These are phyloP conservation scores for Pseudonitzschia multiseries DNA, from an alignment of 108 stramenopile species.

Conservation along the genomic window DNA sequence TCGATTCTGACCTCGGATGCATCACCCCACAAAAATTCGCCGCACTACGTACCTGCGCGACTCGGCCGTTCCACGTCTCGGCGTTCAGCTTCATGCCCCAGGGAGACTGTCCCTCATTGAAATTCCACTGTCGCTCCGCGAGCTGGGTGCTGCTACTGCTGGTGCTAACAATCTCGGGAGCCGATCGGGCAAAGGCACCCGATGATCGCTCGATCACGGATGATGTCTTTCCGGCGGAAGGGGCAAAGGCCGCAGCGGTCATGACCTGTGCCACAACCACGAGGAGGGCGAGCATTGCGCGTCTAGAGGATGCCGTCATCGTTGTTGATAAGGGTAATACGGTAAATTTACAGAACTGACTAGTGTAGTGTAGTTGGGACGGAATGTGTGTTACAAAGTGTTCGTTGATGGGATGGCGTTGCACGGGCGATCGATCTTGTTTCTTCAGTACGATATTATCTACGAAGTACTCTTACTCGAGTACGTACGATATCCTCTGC, in stretches of 20 bases:
- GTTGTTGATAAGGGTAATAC: neutral
- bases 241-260: neutral
- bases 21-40: too few species aligned
- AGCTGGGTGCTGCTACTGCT: constrained; percentile 22
- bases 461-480: too few species aligned
- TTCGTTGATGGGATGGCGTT: too few species aligned
- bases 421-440: too few species aligned
- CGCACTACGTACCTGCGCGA: constrained; percentile 62
- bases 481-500: too few species aligned
- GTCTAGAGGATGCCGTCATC: neutral
- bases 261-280: neutral
- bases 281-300: neutral
- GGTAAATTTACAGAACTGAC: too few species aligned
- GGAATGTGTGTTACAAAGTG: too few species aligned
- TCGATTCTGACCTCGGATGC: too few species aligned
- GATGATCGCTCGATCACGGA: constrained; percentile 28
- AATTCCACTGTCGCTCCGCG: constrained; percentile 84
- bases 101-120: constrained; percentile 83
- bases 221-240: neutral
- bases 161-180: neutral
- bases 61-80: constrained; percentile 91
- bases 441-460: too few species aligned
- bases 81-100: constrained; percentile 88
- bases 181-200: neutral
- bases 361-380: too few species aligned